phyloP scores from a whole-genome alignment of 768 basidiomycete genomes.

The Hygrophoropsis aurantiaca region DNA sequence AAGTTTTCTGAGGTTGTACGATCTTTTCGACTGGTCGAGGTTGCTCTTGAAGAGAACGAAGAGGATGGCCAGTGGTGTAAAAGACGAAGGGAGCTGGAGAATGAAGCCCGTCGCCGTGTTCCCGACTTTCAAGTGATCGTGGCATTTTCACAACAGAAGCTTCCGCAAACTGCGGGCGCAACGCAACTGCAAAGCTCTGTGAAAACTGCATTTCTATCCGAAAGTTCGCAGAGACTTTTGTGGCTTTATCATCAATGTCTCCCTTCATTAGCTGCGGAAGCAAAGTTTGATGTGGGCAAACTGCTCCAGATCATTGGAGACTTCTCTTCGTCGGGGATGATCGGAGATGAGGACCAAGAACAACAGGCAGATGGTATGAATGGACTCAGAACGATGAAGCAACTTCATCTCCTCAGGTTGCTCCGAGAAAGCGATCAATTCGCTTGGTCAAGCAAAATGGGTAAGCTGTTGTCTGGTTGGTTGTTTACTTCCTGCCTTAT shows the following conservation, averaged over 20 bases:
- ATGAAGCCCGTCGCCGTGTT: conserved; percentile 70
- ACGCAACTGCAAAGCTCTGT: conserved; percentile 33
- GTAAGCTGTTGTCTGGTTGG: conserved; percentile 39
- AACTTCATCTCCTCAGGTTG: conserved; percentile 76
- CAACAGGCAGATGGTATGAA: conserved; percentile 2
- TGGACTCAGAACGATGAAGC: conserved; percentile 54
- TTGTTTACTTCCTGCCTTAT: conserved; percentile 2
- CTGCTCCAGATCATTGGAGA: conserved; percentile 53
- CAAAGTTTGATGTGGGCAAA: conserved; percentile 85
- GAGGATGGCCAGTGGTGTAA: conserved; percentile 72
- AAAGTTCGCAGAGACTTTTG: conserved; percentile 77
- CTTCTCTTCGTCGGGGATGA: conserved; percentile 18
- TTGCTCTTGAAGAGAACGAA: conserved; percentile 59
- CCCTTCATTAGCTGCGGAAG: conserved; percentile 73
- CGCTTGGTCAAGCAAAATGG: conserved; percentile 70
- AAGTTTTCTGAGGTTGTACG: conserved; percentile 64
- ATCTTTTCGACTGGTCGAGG: conserved; percentile 47
- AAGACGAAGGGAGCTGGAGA: conserved; percentile 65
- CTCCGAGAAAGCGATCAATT: conserved; percentile 81
- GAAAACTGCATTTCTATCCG: conserved; percentile 65
- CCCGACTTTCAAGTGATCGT: conserved; percentile 89
- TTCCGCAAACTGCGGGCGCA: background rate
- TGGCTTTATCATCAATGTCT: conserved; percentile 84
- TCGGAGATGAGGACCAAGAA: conserved; percentile 10
- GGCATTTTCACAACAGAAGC: conserved; percentile 67